A percentile compares a stretch with the other conserved stretches of the same genome.
Evolutionary conservation across 2,329 filamentous ascomycete genomes (phyloP).

Genomic region (Botrytis elliptica): DNA sequence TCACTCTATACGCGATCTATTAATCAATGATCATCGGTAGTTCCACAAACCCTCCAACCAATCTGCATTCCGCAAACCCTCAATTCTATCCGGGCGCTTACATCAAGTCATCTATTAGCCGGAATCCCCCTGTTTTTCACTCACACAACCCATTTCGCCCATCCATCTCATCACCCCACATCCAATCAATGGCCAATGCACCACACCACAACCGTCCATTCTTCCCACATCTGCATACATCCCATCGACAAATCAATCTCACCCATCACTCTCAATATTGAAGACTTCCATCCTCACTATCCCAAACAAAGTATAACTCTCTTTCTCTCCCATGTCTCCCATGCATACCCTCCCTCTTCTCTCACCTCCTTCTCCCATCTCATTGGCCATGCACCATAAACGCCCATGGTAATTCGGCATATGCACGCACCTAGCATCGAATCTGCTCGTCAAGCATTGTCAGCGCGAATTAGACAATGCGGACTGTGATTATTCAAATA

Average conservation of each 20-base stretch:
- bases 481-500: neutral
- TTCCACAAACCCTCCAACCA: neutral
- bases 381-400: constrained; percentile 3
- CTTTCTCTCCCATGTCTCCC: neutral
- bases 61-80: neutral
- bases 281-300: neutral
- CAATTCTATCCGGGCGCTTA: constrained; percentile 9
- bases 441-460: constrained; percentile 4
- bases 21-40: neutral
- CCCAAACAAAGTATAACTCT: neutral
- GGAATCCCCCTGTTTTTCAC: constrained; percentile 7
- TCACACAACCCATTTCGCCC: neutral
- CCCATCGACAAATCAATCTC: neutral
- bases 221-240: neutral
- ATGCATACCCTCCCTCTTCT: neutral
- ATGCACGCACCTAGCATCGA: constrained; percentile 2
- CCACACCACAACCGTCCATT: neutral
- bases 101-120: constrained; percentile 9
- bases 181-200: constrained; percentile 12
- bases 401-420: constrained; percentile 1
- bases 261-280: neutral
- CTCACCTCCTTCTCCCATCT: neutral
- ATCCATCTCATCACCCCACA: neutral
- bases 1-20: neutral
- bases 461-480: constrained; percentile 9